phyloP scores from a whole-genome alignment of 2,329 filamentous ascomycete genomes.

The Podosphaera xanthii region DNA sequence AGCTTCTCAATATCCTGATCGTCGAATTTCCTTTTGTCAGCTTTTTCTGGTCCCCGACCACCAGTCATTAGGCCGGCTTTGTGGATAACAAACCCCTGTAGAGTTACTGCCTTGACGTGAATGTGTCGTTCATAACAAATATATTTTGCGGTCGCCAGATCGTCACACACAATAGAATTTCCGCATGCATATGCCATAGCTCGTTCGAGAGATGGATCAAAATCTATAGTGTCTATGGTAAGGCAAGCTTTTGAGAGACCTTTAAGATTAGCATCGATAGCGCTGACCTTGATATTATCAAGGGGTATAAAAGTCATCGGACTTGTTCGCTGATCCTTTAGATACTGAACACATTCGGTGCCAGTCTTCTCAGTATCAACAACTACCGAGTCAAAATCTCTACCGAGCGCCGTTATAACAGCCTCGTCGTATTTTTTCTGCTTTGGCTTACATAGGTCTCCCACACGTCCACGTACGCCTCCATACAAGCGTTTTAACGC shows the following conservation, averaged over 20 bases:
- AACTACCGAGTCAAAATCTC: constrained; percentile 82
- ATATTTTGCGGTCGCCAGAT: constrained; percentile 62
- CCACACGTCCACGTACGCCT: constrained; percentile 73
- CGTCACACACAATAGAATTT: constrained; percentile 85
- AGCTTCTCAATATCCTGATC: constrained; percentile 74
- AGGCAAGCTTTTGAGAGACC: constrained; percentile 67
- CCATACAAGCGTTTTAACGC: constrained; percentile 78
- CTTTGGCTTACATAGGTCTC: constrained; percentile 83
- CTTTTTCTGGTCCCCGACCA: constrained; percentile 59
- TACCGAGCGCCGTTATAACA: constrained; percentile 74
- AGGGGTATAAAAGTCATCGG: constrained; percentile 89
- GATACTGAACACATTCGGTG: constrained; percentile 79
- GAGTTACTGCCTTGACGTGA: constrained; percentile 78
- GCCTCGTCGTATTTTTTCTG: constrained; percentile 93
- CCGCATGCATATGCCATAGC: constrained; percentile 91
- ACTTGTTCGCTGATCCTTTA: constrained; percentile 70
- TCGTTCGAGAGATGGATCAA: constrained; percentile 66
- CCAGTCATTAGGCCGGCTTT: constrained; percentile 94
- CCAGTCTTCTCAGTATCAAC: constrained; percentile 91
- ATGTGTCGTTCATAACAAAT: constrained; percentile 67
- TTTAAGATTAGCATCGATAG: constrained; percentile 75
- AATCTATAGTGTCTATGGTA: constrained; percentile 91
- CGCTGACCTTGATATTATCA: constrained; percentile 90
- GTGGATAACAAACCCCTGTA: constrained; percentile 92
- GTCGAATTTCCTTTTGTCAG: constrained; percentile 63